phyloP scores from a whole-genome alignment of 140 eudicot species.

The Anethum foeniculum region DNA sequence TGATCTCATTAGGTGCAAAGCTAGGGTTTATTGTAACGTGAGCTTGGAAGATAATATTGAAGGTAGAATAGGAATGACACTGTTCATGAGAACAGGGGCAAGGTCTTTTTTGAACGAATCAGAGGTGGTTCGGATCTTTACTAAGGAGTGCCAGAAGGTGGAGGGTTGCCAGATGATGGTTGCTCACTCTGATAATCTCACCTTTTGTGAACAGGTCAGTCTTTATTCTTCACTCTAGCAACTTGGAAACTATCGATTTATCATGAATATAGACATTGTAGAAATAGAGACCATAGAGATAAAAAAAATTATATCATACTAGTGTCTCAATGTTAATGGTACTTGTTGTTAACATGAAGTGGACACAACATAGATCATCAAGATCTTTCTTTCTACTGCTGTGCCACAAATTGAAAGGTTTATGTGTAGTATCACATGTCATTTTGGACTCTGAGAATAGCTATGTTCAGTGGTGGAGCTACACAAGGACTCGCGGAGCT shows the following conservation, averaged over 20 bases:
- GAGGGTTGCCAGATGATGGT: constrained; percentile 48
- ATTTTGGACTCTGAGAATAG: background rate
- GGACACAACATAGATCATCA: background rate
- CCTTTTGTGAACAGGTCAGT: constrained; percentile 72
- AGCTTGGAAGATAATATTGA: constrained; percentile 12
- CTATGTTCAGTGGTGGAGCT: background rate
- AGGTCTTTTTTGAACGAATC: constrained; percentile 66
- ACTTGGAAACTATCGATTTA: background rate
- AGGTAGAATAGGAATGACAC: constrained; percentile 40
- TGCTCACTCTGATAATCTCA: constrained; percentile 69
- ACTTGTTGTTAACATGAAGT: background rate
- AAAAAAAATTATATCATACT: no score
- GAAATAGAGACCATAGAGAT: background rate
- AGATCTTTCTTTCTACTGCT: background rate
- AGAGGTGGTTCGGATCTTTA: constrained; percentile 51
- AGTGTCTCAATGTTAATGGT: background rate
- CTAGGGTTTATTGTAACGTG: constrained; percentile 49
- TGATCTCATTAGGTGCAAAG: constrained; percentile 74
- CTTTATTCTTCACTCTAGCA: background rate
- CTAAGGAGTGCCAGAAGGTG: constrained; percentile 46
- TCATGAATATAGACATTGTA: background rate
- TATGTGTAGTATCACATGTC: background rate
- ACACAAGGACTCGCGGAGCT: background rate
- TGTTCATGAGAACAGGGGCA: constrained; percentile 65
- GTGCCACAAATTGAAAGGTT: background rate